These are phyloP conservation scores for Trichoderma orchidacearum DNA, from an alignment of 495 filamentous ascomycete genomes.

Conservation along the genomic window DNA sequence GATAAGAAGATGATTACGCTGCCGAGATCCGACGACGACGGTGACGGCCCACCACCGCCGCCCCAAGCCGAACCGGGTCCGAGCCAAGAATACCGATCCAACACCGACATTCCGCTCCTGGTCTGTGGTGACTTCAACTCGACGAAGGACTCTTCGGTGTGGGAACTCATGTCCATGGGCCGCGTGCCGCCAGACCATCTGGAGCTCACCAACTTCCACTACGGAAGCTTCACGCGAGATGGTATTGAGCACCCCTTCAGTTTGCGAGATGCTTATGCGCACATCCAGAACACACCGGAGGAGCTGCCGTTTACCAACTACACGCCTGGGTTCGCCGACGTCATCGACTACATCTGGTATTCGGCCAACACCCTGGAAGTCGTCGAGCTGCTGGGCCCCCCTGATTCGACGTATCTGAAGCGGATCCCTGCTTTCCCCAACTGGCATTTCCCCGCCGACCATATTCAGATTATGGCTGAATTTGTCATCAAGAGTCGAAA, in stretches of 20 bases:
- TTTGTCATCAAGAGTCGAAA: conserved; percentile 81
- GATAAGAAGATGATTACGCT: conserved; percentile 67
- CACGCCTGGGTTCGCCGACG: conserved; percentile 75
- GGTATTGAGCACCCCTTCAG: conserved; percentile 92
- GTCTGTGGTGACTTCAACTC: conserved; percentile 97
- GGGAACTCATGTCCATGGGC: conserved; percentile 72
- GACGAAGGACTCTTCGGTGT: conserved; percentile 66
- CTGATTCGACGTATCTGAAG: conserved; percentile 81
- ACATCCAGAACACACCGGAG: conserved; percentile 48
- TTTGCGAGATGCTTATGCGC: conserved; percentile 73
- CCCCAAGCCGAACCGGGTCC: conserved; percentile 32
- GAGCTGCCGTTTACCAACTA: conserved; percentile 93
- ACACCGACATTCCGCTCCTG: conserved; percentile 76
- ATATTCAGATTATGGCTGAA: conserved; percentile 83
- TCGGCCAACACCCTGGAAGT: conserved; percentile 83
- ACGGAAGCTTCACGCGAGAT: conserved; percentile 82
- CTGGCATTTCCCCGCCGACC: conserved; percentile 94
- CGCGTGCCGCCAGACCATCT: conserved; percentile 55
- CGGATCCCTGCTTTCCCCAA: conserved; percentile 92
- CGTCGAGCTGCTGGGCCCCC: conserved; percentile 73
- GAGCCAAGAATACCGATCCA: conserved; percentile 62
- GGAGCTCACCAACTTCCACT: conserved; percentile 57
- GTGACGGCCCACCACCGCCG: conserved; percentile 9
- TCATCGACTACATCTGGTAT: conserved; percentile 97
- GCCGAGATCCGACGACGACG: conserved; percentile 40